Base-by-base conservation (phyloP, 2,329 filamentous ascomycete genomes). In the Colletotrichum sansevieriae region DNA sequence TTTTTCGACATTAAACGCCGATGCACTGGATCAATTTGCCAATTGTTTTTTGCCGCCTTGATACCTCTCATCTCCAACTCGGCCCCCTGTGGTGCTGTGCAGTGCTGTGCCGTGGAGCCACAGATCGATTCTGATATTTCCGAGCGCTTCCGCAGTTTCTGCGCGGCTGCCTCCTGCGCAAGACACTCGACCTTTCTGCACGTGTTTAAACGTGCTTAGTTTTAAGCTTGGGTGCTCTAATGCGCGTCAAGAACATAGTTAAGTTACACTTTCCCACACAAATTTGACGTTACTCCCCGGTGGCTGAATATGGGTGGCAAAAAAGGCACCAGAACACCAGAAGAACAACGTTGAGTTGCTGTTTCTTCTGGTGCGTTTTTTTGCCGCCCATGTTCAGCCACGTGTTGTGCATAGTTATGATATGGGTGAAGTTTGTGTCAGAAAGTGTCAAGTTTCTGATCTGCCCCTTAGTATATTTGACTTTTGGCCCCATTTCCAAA, bases 401-500 rank as follows among this genome's bases (percentile, higher is more conserved):
- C 18, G 18, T 18, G 18, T 18, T 18, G 18, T 18, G 18, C 18
- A 18, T 18, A 18, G 18, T 18, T 18, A 18, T 18, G 2, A 18
- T 18, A 18, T 18, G 18, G 18, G 18, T 18, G 18, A 18, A 18
- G 2, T 18, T 18, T 18, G 18, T 18, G 18, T 18, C 18, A 18
- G 1, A 18, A 18, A 18, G 18, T 18, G 18, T 18, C 18, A 18
- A 18, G 18, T 18, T 18, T 18, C 18, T 18, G 18, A 18, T 18
- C 33, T 29, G 15, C 55, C 41, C 55, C 65, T 60, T 51, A 49
- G 55, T 60, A 11, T 59, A 51, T 15, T 51, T 43, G 15, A 51
- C 55, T 68, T 68, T 56, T 51, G 25, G 33, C 54, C 56, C 49
- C 49, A 15, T 43, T 60, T 51, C n/a, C n/a, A 18, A 51, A 39